Evolutionary conservation across 192 early-diverging fungal genomes (phyloP), one percentile per base, ranked within the genome.

Genomic region (Linnemannia hyalina): DNA sequence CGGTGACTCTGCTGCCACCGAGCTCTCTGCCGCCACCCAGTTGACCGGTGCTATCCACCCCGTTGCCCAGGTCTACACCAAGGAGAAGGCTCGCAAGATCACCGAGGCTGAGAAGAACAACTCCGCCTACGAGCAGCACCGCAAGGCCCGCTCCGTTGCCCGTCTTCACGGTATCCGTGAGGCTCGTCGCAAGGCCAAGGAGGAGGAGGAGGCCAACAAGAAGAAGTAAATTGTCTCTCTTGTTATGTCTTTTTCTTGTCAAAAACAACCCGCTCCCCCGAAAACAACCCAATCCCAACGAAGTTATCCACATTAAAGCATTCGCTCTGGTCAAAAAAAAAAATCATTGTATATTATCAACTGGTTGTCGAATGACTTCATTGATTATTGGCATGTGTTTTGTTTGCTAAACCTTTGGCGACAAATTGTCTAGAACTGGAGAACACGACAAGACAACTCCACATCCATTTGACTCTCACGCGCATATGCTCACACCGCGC

Each of bases 161-260:
- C 92, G 94, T 76, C 89, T 92, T 80, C 93, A 94, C 90, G 96
- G 96, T 84, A 90, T 90, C 71, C 94, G 96, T 76, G 96, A 95
- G 83, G 92, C 91, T 79, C 92, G 94, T 90, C 93, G 93, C 77
- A 95, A 94, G 89, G 95, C 91, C 65, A 93, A 94, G 87, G 96
- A 91, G 83, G 95, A 95, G 87, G 95, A 96, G 90, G 96, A 97
- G 91, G 92, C 92, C 74, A 92, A 93, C 90, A 93, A 95, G 89
- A 94, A 94, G 91, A 92, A 92, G 85, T 90, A 85, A 90, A 87
- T 73, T 73, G 26, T 22, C 22, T 44, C 41, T 55, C 13, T 68
- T 52, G n/a, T 72, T 15, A 35, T 6, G 41, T 71, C 18, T 38
- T 35, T 20, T 76, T 35, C 1, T 46, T 35, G 38, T 41, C 49